Evolutionary conservation across 2,329 filamentous ascomycete species (phyloP), one percentile per base, ranked within the genome.

Genomic region (Trichoderma brevicompactum): DNA sequence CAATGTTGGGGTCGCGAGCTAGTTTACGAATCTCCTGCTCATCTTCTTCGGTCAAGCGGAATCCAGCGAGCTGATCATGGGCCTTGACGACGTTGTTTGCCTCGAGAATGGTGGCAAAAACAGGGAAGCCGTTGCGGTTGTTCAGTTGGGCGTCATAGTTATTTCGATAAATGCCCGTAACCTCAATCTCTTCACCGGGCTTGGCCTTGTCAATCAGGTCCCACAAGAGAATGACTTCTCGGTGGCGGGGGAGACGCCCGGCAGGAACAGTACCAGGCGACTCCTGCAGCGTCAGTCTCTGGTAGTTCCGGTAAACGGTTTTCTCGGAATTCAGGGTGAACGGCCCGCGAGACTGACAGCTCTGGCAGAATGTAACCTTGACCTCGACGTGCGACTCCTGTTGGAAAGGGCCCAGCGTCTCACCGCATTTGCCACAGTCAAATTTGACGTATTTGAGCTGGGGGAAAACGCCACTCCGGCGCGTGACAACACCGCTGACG

Each of bases 361-460:
- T 95, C 75, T 97, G 94, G 76, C 95, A 99, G 82, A 92, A 99
- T 0, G 91, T 92, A 71, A 99, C 92, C 79, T 94, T 97, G 74
- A 99, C 94, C 78, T 99, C 95, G 49, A 94, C 89, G 68, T 95
- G 96, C 48, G 94, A 95, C 80, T 99, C 95, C 74, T 99, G 95
- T 75, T 97, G 94, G 82, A 97, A 99, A 17, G 95, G 95, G 1
- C 95, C 95, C 3, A 99, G 85, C 0, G 93, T 97, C 52, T 92
- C 86, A 67, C 92, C 92, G 73, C 95, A 99, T 80, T 97, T 99
- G 66, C 84, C 88, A 79, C 95, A 99, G 80, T 97, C 92, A 74
- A 99, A 98, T 80, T 97, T 97, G 80, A 99, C 92, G 77, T 98
- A 97, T 78, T 98, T 98, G 67, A 99, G 83, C 80, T 99, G 95